Evolutionary conservation across 1,284 basidiomycete genomes (phyloP), one percentile per base, ranked within the genome.

Genomic region (Malassezia brasiliensis): DNA sequence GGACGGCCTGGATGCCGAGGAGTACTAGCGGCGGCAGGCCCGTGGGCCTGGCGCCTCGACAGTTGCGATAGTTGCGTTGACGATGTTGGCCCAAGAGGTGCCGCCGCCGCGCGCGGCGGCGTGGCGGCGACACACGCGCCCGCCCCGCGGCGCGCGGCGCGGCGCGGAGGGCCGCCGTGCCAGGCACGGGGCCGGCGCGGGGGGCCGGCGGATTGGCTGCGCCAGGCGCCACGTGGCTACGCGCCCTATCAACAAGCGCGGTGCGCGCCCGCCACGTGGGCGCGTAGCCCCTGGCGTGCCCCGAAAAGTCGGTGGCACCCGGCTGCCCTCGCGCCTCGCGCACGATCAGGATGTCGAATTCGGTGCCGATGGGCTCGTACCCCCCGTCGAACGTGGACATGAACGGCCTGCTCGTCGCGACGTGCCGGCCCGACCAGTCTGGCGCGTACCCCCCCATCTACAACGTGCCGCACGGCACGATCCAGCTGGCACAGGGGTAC

Each of bases 1-100:
- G 74, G 83, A 81, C 62, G 63, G 59, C 37, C 46, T 61, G 32
- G 64, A 61, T 35, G 62, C 65, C 40, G 69, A 72, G 61, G 70
- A 72, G 63, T 72, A 72, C 52, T 53, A 50, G 30, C 12, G 39
- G 39, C 37, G 32, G n/a, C n/a, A n/a, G n/a, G n/a, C n/a, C n/a
- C n/a, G 25, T 34, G 32, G 25, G 25, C 25, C 25, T 3, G 4
- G 25, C 4, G 4, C 25, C 25, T 28, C 25, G 25, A 28, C 25
- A 28, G 25, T 28, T 28, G 25, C 25, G 25, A 28, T 28, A 28
- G 25, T 28, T 28, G 25, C 25, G 25, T n/a, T n/a, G n/a, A n/a
- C n/a, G n/a, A n/a, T n/a, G n/a, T n/a, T n/a, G n/a, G n/a, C n/a
- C n/a, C n/a, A n/a, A n/a, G n/a, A n/a, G n/a, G n/a, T n/a, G n/a